Evolutionary conservation across 164 flowering plant genomes (phyloP).

Genomic region (Magnolia officinalis): DNA sequence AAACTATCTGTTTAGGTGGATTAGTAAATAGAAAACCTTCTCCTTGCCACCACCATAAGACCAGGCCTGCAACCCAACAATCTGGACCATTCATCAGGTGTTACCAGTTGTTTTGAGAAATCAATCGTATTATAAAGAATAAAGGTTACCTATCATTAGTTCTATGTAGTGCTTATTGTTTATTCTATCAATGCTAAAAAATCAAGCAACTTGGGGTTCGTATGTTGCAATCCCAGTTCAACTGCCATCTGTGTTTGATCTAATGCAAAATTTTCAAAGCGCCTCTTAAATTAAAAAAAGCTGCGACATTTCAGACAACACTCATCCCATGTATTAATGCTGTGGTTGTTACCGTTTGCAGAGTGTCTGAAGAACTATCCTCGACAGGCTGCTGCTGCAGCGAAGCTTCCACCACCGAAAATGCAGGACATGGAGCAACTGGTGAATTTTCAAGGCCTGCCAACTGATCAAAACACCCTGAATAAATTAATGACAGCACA

Average conservation of each 20-base stretch:
- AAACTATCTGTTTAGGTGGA: not conserved
- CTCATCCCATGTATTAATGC: not conserved
- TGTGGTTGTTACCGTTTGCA: conserved; percentile 31
- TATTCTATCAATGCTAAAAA: not conserved
- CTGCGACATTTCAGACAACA: not conserved
- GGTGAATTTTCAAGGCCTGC: conserved; percentile 53
- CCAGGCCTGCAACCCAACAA: no score
- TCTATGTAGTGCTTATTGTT: not conserved
- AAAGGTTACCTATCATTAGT: not conserved
- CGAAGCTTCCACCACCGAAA: conserved; percentile 61
- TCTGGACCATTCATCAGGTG: no score
- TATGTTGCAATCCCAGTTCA: not conserved
- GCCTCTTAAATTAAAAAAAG: no score
- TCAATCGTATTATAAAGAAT: not conserved
- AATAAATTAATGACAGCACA: conserved; percentile 67
- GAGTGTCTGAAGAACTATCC: conserved; percentile 87
- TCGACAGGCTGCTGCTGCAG: conserved; percentile 42
- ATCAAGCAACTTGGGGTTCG: not conserved
- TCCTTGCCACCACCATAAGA: not conserved
- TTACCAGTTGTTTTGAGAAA: not conserved
- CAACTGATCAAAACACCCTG: conserved; percentile 57
- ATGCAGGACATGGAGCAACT: conserved; percentile 77
- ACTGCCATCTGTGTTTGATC: not conserved
- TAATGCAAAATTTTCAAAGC: not conserved
- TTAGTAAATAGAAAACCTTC: not conserved